Base-by-base conservation (phyloP, 2,329 filamentous ascomycete species). In the Aspergillus viridinutans region DNA sequence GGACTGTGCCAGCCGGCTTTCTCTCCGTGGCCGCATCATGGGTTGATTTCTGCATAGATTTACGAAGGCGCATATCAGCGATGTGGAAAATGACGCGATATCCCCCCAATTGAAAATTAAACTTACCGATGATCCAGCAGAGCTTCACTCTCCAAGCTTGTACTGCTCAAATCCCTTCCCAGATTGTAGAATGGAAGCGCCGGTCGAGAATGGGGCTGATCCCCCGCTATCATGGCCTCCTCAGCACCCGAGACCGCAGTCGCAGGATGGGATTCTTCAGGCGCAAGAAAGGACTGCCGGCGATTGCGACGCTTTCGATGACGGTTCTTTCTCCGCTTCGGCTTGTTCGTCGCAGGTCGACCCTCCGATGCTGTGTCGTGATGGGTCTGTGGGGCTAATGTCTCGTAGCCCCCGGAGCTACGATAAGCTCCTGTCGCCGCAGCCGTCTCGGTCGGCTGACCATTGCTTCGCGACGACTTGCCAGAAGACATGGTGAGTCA, bases 141-240 rank as follows among this genome's bases (percentile, higher is more conserved):
- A 7, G 85, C 87, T 70, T 96, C 88, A 72, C 92, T 97, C 64
- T 97, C 93, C 61, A 97, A 78, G 72, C 93, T 97, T 0, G 90
- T 92, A 66, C 83, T 87, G 76, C 93, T 97, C 61, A 87, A 70
- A 69, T 89, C 90, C 48, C 78, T 74, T 7, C 78, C 68, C 52
- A 84, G 67, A 43, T 80, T 77, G 69, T 86, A 86, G 68, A 85
- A 83, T 58, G 78, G 78, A 53, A 74, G 73, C 60, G 59, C 55
- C n/a, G 65, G 65, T 52, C 61, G 68, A 21, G 68, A 55, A 35
- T 58, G 64, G 43, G 64, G 55, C 57, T 64, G 62, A 52, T 71
- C 64, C 28, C 55, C 64, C 20, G 69, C 64, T 66, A 67, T 69
- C 48, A 58, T 57, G 52, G 73, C 67, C 57, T 62, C 67, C 4